A percentile compares a stretch with the other conserved stretches of the same genome.
Conservation (phyloP, 805 yeast genomes). For the Spathaspora sp. region DNA sequence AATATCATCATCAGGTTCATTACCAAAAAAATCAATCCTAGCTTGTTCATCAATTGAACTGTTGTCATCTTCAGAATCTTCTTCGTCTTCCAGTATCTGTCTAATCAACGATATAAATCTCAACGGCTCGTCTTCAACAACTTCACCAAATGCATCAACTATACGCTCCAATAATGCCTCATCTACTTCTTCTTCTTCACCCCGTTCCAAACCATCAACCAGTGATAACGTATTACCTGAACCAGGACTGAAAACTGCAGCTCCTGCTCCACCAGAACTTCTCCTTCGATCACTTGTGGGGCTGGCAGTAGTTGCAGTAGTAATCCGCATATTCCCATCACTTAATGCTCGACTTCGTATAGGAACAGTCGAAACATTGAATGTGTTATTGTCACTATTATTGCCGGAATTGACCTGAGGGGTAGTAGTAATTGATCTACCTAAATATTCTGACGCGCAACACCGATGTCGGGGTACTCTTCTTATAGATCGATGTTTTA, state of each 20-base stretch:
- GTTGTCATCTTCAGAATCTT: slow-evolving; percentile 13
- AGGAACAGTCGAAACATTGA: background rate
- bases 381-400: background rate
- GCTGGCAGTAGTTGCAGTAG: slow-evolving; percentile 1
- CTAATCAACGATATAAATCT: background rate
- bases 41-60: slow-evolving; percentile 9
- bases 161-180: background rate
- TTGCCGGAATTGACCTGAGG: background rate
- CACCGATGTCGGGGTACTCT: background rate
- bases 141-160: background rate
- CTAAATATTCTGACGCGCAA: background rate
- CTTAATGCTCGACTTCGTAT: slow-evolving; percentile 4
- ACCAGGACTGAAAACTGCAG: background rate
- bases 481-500: background rate
- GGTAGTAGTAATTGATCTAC: background rate
- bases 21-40: slow-evolving; percentile 15
- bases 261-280: background rate
- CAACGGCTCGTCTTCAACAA: background rate
- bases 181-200: background rate
- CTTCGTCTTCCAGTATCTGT: slow-evolving; percentile 9
- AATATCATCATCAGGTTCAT: slow-evolving; percentile 12
- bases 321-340: slow-evolving; percentile 4
- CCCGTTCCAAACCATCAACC: background rate
- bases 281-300: slow-evolving; percentile 2
- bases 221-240: background rate